phyloP scores from a whole-genome alignment of 2,329 filamentous ascomycete genomes.

The Colletotrichum simmondsii region DNA sequence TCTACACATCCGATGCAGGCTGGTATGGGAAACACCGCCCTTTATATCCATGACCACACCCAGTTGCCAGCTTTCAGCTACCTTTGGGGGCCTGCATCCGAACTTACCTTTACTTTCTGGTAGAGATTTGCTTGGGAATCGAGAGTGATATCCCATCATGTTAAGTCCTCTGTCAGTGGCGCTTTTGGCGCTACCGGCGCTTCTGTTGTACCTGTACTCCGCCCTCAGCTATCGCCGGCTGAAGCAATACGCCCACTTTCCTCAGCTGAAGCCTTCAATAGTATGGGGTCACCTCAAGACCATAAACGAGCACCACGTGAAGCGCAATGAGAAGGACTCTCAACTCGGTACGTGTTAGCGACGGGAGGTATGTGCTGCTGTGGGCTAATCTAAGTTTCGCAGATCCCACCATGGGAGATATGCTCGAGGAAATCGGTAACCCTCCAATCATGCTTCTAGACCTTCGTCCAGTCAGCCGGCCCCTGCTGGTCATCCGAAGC shows the following conservation, averaged over 20 bases:
- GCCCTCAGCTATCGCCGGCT: conserved; percentile 25
- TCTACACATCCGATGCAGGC: not conserved
- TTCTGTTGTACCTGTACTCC: conserved; percentile 20
- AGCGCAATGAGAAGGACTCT: conserved; percentile 1
- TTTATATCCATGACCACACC: not conserved
- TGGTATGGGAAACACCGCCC: not conserved
- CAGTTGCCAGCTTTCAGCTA: not conserved
- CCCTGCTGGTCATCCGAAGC: conserved; percentile 45
- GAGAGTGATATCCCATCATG: not conserved
- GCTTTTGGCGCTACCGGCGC: conserved; percentile 14
- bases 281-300: conserved; percentile 30
- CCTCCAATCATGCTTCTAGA: conserved; percentile 49
- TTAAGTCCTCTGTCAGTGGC: not conserved
- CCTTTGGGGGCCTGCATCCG: not conserved
- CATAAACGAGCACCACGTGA: not conserved
- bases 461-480: conserved; percentile 45
- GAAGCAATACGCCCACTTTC: conserved; percentile 26
- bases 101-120: not conserved
- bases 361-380: not conserved
- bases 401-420: conserved; percentile 41
- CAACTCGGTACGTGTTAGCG: conserved; percentile 8
- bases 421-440: conserved; percentile 43
- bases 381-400: not conserved
- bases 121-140: no score
- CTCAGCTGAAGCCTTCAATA: conserved; percentile 29